Evolutionary conservation across 257 asterid genomes (phyloP), one percentile per base, ranked within the genome.

Genomic region (Eucommia ulmoides): DNA sequence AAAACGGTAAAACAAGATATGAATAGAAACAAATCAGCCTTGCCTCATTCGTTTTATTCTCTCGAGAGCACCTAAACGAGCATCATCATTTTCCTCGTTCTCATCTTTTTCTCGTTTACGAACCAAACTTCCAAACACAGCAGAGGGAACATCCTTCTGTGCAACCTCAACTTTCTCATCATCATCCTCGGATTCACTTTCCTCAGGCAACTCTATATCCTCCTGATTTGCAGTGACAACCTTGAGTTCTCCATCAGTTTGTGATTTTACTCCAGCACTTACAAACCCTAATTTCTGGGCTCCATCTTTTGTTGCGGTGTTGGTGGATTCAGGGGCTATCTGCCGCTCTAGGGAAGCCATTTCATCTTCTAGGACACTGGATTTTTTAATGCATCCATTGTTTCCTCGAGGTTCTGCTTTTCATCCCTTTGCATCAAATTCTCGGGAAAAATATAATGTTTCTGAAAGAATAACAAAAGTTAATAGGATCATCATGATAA

Each of bases 151-250:
- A 24, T 91, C 94, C 64, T 86, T 83, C 65, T 76, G 95, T 10
- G 98, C 84, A 41, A 86, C 77, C 72, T 78, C 85, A 20, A 89
- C 74, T 58, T 73, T 76, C 38, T 72, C 92, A n/a, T n/a, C n/a
- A 2, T 82, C 98, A 35, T 77, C 94, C 55, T 88, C 96, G 1
- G 92, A 69, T 6, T 82, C 97, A 24, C 88, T 80, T 26, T 73
- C 96, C 45, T 81, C 98, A 0, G 98, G 98, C 23, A 86, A 84
- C 59, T 91, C 98, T 4, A 86, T 81, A 45, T 91, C 98, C 66
- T 85, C 96, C 44, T 54, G 70, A 51, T 80, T 89, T 41, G 70
- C 56, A 16, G 63, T 33, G 12, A 49, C 25, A n/a, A n/a, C n/a
- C 62, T 52, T 66, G 9, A 74, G 78, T 23, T 60, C 66, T 49